Conservation (phyloP, 2,329 filamentous ascomycete genomes). For the Dactylellina leptospora region DNA sequence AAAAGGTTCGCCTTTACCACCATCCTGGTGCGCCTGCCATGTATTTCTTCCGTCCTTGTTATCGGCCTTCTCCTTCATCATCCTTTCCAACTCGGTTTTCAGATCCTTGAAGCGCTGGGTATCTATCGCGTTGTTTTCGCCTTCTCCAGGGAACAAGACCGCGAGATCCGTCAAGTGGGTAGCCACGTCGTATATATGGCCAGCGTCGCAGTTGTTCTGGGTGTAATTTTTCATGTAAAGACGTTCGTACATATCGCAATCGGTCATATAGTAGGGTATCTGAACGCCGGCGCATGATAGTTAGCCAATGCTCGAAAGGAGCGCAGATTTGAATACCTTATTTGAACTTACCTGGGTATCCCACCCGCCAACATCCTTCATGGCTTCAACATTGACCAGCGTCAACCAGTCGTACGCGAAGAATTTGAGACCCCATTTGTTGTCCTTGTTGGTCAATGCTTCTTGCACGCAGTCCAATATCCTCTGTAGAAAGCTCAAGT, state of each 20-base stretch:
- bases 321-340: not conserved
- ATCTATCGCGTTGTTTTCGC: conserved; percentile 55
- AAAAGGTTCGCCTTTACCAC: conserved; percentile 66
- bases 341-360: conserved; percentile 64
- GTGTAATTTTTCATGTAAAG: conserved; percentile 60
- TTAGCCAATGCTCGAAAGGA: not conserved
- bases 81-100: conserved; percentile 58
- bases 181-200: conserved; percentile 59
- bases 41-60: conserved; percentile 63
- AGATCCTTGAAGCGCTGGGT: conserved; percentile 49
- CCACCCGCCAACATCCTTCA: conserved; percentile 67
- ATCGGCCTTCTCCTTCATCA: conserved; percentile 56
- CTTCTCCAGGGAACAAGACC: conserved; percentile 53
- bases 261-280: conserved; percentile 67
- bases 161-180: conserved; percentile 52
- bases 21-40: conserved; percentile 66
- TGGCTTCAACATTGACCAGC: conserved; percentile 67
- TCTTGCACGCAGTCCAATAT: conserved; percentile 58
- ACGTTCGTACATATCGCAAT: conserved; percentile 68
- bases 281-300: not conserved
- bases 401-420: conserved; percentile 70
- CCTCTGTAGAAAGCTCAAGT: conserved; percentile 21
- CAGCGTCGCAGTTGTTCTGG: conserved; percentile 60
- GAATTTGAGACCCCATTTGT: conserved; percentile 67
- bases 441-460: conserved; percentile 57